Evolutionary conservation across 257 asterid species (phyloP).

Genomic region (Gentiana dahurica): DNA sequence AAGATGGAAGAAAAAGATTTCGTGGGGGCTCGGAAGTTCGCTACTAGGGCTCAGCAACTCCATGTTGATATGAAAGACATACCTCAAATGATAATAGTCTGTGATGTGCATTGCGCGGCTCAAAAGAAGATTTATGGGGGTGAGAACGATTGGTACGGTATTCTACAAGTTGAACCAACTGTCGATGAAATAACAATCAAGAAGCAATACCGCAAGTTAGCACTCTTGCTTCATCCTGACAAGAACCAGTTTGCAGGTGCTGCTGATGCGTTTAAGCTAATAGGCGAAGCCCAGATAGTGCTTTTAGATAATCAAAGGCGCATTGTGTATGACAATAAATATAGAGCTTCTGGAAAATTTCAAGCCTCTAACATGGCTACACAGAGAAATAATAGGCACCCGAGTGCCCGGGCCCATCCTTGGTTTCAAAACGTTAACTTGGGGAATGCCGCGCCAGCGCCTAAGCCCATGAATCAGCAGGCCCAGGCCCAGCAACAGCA

Average conservation of each 20-base stretch:
- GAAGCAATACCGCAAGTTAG: constrained; percentile 35
- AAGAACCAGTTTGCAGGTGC: constrained; percentile 50
- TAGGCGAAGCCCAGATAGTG: constrained; percentile 39
- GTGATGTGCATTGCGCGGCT: constrained; percentile 50
- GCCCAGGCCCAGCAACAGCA: constrained; percentile 9
- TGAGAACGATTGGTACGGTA: constrained; percentile 47
- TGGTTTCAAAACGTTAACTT: constrained; percentile 17
- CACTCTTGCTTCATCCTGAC: constrained; percentile 55
- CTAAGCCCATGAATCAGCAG: constrained; percentile 15
- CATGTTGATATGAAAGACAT: constrained; percentile 25
- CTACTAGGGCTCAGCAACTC: constrained; percentile 37
- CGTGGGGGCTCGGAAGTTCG: constrained; percentile 27
- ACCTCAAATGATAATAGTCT: constrained; percentile 34
- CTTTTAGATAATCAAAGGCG: constrained; percentile 27
- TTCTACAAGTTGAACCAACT: constrained; percentile 33
- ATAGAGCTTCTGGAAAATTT: constrained; percentile 17
- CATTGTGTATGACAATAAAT: constrained; percentile 15
- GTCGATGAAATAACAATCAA: constrained; percentile 37
- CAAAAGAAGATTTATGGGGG: constrained; percentile 15
- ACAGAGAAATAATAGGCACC: constrained; percentile 16
- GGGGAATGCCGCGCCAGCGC: constrained; percentile 4
- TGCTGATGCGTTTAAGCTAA: constrained; percentile 40
- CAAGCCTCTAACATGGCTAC: constrained; percentile 3
- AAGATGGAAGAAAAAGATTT: constrained; percentile 46
- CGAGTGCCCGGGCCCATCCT: constrained; percentile 18